phyloP scores from a whole-genome alignment of 2,329 filamentous ascomycete species.

The Elsinoe arachidis region DNA sequence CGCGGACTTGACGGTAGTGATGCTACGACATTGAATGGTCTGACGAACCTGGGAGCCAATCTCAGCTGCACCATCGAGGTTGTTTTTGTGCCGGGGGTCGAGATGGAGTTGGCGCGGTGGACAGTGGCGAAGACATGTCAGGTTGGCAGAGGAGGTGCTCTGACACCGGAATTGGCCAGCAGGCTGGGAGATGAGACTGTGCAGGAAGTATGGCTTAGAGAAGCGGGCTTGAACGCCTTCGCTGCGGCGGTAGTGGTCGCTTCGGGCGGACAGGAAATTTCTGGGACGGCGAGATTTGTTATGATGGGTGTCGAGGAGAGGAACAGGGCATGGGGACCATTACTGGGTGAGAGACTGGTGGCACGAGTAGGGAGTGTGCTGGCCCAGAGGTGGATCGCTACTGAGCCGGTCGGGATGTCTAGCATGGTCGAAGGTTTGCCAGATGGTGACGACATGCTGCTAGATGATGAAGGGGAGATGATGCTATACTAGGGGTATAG shows the following conservation, averaged over 20 bases:
- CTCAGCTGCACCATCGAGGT: constrained; percentile 33
- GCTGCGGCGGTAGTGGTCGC: constrained; percentile 58
- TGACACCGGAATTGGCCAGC: constrained; percentile 18
- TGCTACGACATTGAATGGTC: constrained; percentile 24
- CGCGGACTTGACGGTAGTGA: constrained; percentile 25
- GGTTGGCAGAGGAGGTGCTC: constrained; percentile 18
- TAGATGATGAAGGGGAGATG: not conserved
- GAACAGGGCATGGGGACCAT: constrained; percentile 40
- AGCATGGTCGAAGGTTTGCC: not conserved
- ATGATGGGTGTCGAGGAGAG: constrained; percentile 47
- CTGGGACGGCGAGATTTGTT: constrained; percentile 48
- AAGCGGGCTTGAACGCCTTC: constrained; percentile 60
- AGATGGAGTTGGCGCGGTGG: constrained; percentile 29
- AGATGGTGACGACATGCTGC: not conserved
- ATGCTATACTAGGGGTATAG: not conserved
- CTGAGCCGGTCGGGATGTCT: not conserved
- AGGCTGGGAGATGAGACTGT: constrained; percentile 46
- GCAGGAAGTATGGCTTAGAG: constrained; percentile 60
- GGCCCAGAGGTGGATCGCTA: constrained; percentile 40
- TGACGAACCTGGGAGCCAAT: constrained; percentile 36
- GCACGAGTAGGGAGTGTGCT: constrained; percentile 43
- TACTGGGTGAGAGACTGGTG: constrained; percentile 49
- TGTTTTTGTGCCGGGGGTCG: constrained; percentile 35
- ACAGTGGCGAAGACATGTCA: constrained; percentile 36
- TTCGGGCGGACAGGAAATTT: constrained; percentile 23